These are phyloP conservation scores for Pseudonitzschia multiseries DNA, from an alignment of 108 stramenopile genomes.

Conservation along the genomic window DNA sequence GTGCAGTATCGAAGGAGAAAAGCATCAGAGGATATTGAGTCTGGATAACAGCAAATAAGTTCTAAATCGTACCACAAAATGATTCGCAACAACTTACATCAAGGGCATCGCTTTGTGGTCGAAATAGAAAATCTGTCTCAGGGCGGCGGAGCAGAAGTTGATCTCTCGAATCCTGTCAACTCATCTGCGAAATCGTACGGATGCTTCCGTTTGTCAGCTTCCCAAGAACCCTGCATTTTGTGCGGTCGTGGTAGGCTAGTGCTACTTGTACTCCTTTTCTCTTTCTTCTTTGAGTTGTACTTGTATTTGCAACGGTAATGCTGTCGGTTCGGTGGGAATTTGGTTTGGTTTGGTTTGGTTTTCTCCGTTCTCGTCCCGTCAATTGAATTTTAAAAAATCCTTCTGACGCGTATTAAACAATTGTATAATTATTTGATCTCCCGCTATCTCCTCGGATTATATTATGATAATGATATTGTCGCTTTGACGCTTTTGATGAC, in stretches of 20 bases:
- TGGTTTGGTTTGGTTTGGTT: no score
- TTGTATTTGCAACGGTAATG: no score
- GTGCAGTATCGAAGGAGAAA: background rate
- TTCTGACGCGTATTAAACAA: no score
- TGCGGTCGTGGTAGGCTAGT: background rate
- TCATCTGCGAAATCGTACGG: background rate
- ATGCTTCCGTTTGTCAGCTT: constrained; percentile 2
- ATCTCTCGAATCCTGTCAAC: constrained; percentile 20
- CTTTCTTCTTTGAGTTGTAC: no score
- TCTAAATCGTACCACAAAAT: background rate
- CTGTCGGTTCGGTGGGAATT: no score
- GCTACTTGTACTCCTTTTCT: background rate
- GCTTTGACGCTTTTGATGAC: background rate
- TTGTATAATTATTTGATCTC: no score
- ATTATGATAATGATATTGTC: background rate
- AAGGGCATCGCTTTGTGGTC: background rate
- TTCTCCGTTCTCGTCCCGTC: no score
- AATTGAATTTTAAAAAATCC: no score
- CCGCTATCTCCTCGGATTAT: background rate
- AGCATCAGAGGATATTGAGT: background rate
- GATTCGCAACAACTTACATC: background rate
- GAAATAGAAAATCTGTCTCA: constrained; percentile 24
- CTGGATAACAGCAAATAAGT: constrained; percentile 1
- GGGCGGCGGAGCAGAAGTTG: constrained; percentile 39
- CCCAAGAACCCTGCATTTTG: constrained; percentile 16